Percentiles rank a stretch among this genome's conserved stretches.
phyloP scores from a whole-genome alignment of 768 basidiomycete species.

The Tricholoma furcatifolium region DNA sequence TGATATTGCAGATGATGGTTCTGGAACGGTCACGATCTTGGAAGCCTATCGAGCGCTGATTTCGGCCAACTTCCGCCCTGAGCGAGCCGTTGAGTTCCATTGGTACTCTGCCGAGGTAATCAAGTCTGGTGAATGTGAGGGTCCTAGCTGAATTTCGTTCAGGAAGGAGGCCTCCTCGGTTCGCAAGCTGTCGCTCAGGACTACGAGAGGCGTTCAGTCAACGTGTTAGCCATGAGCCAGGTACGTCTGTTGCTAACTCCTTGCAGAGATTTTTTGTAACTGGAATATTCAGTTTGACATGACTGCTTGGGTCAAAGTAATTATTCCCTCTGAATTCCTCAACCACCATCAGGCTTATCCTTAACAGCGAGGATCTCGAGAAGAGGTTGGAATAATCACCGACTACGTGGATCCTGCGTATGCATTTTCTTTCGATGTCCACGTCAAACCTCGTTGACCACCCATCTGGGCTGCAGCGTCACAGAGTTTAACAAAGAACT shows the following conservation, averaged over 20 bases:
- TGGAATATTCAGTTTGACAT: constrained; percentile 68
- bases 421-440: constrained; percentile 17
- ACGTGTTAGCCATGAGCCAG: constrained; percentile 84
- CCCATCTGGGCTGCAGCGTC: constrained; percentile 45
- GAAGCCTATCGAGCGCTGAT: constrained; percentile 75
- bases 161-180: constrained; percentile 86
- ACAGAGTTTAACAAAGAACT: constrained; percentile 79
- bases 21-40: constrained; percentile 76
- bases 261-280: constrained; percentile 14
- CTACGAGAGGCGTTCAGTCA: constrained; percentile 61
- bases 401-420: constrained; percentile 75
- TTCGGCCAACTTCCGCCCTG: constrained; percentile 64
- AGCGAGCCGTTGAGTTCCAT: constrained; percentile 72
- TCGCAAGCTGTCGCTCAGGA: constrained; percentile 85
- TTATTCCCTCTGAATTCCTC: constrained; percentile 18
- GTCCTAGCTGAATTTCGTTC: constrained; percentile 10
- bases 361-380: constrained; percentile 58
- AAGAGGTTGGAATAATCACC: constrained; percentile 81
- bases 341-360: constrained; percentile 11
- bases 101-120: constrained; percentile 81
- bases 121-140: constrained; percentile 10
- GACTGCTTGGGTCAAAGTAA: constrained; percentile 92
- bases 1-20: constrained; percentile 60
- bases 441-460: constrained; percentile 5
- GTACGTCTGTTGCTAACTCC: constrained; percentile 32